Conservation (phyloP, 2,329 filamentous ascomycete species). For the Chalaropsis thielavioides region DNA sequence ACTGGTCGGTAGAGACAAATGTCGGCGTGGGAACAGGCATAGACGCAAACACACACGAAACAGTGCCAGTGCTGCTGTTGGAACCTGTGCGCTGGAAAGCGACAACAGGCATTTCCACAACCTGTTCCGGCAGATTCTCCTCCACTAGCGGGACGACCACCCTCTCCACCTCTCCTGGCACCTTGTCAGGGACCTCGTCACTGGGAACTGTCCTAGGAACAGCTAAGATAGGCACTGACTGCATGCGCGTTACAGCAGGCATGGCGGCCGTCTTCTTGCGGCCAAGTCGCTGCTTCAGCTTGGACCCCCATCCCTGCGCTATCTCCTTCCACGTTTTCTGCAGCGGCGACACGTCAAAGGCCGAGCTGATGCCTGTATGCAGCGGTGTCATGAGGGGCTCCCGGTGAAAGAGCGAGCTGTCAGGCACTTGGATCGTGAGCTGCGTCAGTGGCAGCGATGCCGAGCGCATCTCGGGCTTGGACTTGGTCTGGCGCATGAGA, state of each 20-base stretch:
- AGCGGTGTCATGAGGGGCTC: constrained; percentile 3
- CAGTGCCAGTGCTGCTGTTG: background rate
- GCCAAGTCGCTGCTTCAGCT: constrained; percentile 6
- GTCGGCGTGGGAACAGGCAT: background rate
- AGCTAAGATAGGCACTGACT: background rate
- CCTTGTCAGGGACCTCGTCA: background rate
- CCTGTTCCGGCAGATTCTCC: background rate
- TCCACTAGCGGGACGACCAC: background rate
- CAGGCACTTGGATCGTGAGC: constrained; percentile 9
- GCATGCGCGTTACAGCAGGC: background rate
- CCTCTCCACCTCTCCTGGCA: background rate
- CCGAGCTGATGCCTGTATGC: constrained; percentile 9
- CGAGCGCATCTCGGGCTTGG: constrained; percentile 6
- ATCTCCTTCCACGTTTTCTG: constrained; percentile 9
- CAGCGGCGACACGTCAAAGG: constrained; percentile 14
- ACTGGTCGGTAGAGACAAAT: background rate
- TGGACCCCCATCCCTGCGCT: constrained; percentile 10
- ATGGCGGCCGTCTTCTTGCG: background rate
- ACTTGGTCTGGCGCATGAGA: constrained; percentile 1
- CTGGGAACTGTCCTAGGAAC: background rate
- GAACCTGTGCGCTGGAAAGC: background rate
- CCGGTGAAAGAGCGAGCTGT: background rate
- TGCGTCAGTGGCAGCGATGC: background rate
- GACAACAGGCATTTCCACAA: background rate
- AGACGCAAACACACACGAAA: background rate